Percentiles rank a stretch among this genome's conserved stretches.
phyloP scores from a whole-genome alignment of 2,329 filamentous ascomycete genomes.

The Claviceps digitariae region DNA sequence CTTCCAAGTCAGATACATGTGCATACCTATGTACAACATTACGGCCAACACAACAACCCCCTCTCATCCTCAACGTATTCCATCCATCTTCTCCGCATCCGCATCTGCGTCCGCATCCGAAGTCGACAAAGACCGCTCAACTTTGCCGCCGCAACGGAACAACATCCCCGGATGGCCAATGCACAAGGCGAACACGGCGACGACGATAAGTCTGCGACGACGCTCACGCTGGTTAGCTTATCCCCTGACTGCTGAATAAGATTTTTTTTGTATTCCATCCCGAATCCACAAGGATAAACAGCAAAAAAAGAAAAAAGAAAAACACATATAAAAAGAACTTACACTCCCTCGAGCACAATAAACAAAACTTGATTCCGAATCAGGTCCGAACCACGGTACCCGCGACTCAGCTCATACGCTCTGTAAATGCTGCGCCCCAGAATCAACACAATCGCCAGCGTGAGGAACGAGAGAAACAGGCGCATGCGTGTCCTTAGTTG shows the following conservation, averaged over 20 bases:
- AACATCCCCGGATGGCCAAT: conserved; percentile 24
- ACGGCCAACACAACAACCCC: neutral
- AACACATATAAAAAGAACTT: too few relatives aligned
- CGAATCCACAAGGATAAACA: too few relatives aligned
- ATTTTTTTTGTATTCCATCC: too few relatives aligned
- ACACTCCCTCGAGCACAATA: conserved; percentile 40
- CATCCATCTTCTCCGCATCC: too few relatives aligned
- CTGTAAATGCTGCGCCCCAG: conserved; percentile 49
- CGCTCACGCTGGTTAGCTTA: conserved; percentile 1
- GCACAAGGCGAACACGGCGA: conserved; percentile 23
- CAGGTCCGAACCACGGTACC: conserved; percentile 39
- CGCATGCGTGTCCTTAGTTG: conserved; percentile 13
- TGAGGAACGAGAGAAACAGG: conserved; percentile 38
- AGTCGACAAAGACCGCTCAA: neutral
- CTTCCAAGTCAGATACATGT: too few relatives aligned
- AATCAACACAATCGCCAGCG: conserved; percentile 42
- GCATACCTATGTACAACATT: neutral
- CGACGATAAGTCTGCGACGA: conserved; percentile 21
- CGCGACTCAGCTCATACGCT: conserved; percentile 49
- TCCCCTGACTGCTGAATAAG: too few relatives aligned
- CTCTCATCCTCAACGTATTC: neutral
- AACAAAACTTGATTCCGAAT: conserved; percentile 38
- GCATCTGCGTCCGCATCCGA: neutral
- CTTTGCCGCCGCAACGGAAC: neutral
- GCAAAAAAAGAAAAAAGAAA: too few relatives aligned